Percentiles rank a stretch among this genome's conserved stretches.
Evolutionary conservation across 805 yeast genomes (phyloP).

Genomic region (Saccharomycopsis sp.): DNA sequence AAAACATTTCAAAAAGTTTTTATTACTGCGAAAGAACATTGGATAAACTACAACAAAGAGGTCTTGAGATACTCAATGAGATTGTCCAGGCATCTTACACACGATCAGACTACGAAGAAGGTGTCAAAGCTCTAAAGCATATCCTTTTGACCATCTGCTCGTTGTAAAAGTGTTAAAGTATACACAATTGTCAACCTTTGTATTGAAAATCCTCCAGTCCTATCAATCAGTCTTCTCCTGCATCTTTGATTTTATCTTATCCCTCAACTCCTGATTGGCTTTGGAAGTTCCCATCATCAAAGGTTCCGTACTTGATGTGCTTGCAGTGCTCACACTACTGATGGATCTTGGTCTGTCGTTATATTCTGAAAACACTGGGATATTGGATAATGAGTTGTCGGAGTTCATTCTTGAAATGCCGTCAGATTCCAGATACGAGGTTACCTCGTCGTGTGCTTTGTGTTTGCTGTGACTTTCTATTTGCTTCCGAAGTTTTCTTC

Average conservation of each 20-base stretch:
- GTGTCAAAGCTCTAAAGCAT: too few species aligned
- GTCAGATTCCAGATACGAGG: conserved; percentile 39
- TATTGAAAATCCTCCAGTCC: background rate
- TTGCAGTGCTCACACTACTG: conserved; percentile 9
- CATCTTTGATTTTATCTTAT: conserved; percentile 13
- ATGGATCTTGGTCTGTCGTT: conserved; percentile 9
- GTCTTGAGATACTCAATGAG: conserved; percentile 23
- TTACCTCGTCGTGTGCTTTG: conserved; percentile 3
- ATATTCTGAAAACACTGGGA: conserved; percentile 42
- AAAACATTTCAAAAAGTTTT: conserved; percentile 32
- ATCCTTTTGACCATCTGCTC: too few species aligned
- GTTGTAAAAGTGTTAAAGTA: too few species aligned
- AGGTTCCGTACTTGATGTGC: conserved; percentile 4
- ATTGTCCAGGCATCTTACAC: too few species aligned
- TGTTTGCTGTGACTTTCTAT: conserved; percentile 11
- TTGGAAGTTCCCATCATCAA: conserved; percentile 4
- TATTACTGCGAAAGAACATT: conserved; percentile 31
- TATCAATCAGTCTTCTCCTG: conserved; percentile 8
- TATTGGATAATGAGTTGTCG: conserved; percentile 50
- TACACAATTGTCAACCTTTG: too few species aligned
- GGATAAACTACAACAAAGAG: conserved; percentile 23
- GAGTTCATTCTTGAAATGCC: conserved; percentile 57
- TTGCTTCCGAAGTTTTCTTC: conserved; percentile 15
- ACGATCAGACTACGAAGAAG: too few species aligned
- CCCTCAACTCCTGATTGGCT: conserved; percentile 7